These are phyloP conservation scores for Sporothrix humicola DNA, from an alignment of 2,329 filamentous ascomycete species.

Conservation along the genomic window DNA sequence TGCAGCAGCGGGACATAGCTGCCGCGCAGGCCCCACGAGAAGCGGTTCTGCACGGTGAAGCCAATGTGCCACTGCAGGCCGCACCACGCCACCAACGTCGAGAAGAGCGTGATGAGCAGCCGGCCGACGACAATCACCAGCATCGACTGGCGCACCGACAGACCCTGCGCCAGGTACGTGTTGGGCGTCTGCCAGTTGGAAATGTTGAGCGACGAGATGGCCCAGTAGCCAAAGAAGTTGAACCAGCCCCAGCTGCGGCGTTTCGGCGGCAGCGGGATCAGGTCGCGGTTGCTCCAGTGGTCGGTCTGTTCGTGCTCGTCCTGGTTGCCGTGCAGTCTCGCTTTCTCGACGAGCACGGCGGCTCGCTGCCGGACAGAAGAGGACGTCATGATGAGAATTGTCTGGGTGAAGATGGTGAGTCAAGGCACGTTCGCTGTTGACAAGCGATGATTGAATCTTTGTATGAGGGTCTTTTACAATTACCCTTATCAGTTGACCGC, in stretches of 20 bases:
- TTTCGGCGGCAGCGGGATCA: slow-evolving; percentile 37
- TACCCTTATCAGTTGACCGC: too few species aligned
- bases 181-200: slow-evolving; percentile 36
- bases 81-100: slow-evolving; percentile 53
- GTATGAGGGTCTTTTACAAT: too few species aligned
- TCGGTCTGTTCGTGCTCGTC: slow-evolving; percentile 33
- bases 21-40: slow-evolving; percentile 55
- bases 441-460: too few species aligned
- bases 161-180: slow-evolving; percentile 41
- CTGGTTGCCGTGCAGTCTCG: slow-evolving; percentile 28
- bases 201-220: slow-evolving; percentile 35
- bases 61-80: slow-evolving; percentile 58
- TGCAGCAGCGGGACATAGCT: slow-evolving; percentile 56
- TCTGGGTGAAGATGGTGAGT: not conserved
- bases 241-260: slow-evolving; percentile 38
- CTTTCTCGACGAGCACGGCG: not conserved
- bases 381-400: not conserved
- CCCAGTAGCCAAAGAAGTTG: slow-evolving; percentile 35
- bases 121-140: slow-evolving; percentile 53
- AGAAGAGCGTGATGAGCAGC: slow-evolving; percentile 51
- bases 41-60: slow-evolving; percentile 57
- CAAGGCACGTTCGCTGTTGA: not conserved
- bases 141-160: slow-evolving; percentile 56
- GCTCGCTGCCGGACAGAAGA: not conserved
- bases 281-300: slow-evolving; percentile 38